phyloP scores from a whole-genome alignment of 768 basidiomycete species.

The Lactarius vividus region DNA sequence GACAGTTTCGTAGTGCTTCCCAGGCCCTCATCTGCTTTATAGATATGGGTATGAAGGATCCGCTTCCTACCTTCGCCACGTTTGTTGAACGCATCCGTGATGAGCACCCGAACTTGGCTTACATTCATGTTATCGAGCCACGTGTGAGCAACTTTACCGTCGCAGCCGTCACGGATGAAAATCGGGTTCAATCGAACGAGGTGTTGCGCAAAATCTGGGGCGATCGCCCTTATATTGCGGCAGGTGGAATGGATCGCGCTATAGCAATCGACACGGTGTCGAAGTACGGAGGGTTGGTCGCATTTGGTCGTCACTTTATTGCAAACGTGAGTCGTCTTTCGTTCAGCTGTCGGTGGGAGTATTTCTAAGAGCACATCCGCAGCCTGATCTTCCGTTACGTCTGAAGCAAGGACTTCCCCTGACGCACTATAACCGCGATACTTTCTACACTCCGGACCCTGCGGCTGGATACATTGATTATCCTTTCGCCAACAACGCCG shows the following conservation, averaged over 20 bases:
- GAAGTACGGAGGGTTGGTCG: constrained; percentile 18
- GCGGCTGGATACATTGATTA: no score
- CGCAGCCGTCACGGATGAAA: background rate
- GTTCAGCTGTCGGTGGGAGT: background rate
- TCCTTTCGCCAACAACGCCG: no score
- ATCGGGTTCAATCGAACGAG: background rate
- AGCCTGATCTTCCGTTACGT: no score
- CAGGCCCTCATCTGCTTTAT: background rate
- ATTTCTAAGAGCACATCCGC: no score
- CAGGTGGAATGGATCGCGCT: constrained; percentile 13
- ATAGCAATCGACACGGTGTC: constrained; percentile 1
- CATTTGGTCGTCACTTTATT: constrained; percentile 19
- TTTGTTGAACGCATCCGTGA: constrained; percentile 13
- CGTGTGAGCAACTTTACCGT: no score
- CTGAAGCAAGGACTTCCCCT: no score
- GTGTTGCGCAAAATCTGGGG: background rate
- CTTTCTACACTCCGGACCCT: no score
- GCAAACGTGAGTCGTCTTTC: constrained; percentile 10
- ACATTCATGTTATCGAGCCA: constrained; percentile 17
- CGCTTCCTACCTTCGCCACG: constrained; percentile 12
- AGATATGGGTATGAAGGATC: constrained; percentile 22
- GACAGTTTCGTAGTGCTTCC: background rate
- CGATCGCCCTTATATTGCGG: constrained; percentile 10
- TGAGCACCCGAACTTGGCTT: constrained; percentile 10
- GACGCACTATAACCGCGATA: no score